Conservation (phyloP, 495 filamentous ascomycete species). For the Lepraria neglecta region DNA sequence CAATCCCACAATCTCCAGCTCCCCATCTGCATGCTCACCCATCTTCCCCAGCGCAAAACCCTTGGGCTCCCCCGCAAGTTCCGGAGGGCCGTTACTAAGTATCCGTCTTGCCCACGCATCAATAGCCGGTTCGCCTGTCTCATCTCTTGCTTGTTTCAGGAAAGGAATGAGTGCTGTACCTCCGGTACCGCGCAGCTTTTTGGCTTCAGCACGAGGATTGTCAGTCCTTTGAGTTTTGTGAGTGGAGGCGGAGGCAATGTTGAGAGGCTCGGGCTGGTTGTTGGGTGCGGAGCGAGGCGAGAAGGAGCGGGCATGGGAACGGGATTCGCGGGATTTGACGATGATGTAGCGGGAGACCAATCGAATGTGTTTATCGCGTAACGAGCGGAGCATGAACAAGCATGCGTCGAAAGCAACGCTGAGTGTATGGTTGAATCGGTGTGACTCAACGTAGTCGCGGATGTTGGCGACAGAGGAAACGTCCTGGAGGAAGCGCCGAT, state of each 20-base stretch:
- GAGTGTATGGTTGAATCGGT: constrained; percentile 55
- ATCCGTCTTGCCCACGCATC: constrained; percentile 73
- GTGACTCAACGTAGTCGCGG: constrained; percentile 68
- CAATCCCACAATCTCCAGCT: constrained; percentile 67
- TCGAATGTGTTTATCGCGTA: constrained; percentile 92
- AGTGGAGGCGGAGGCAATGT: constrained; percentile 58
- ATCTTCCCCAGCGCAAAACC: constrained; percentile 56
- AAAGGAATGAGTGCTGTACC: constrained; percentile 91
- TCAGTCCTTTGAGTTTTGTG: constrained; percentile 25
- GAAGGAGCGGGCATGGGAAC: constrained; percentile 42
- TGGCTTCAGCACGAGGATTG: constrained; percentile 29
- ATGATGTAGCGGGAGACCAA: constrained; percentile 97
- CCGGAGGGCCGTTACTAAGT: constrained; percentile 51
- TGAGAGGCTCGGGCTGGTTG: constrained; percentile 40
- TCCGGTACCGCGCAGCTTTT: constrained; percentile 79
- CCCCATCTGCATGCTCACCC: constrained; percentile 54
- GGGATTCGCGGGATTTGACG: constrained; percentile 55
- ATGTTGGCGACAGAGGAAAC: constrained; percentile 80
- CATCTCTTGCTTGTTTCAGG: constrained; percentile 88
- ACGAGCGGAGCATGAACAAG: constrained; percentile 77
- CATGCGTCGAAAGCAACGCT: constrained; percentile 84
- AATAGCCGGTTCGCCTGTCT: constrained; percentile 88
- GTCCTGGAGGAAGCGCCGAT: constrained; percentile 80
- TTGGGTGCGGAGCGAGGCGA: constrained; percentile 38
- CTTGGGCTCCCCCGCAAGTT: constrained; percentile 7